A percentile compares a stretch with the other conserved stretches of the same genome.
phyloP scores from a whole-genome alignment of 257 asterid species.

The Cinchona pubescens region DNA sequence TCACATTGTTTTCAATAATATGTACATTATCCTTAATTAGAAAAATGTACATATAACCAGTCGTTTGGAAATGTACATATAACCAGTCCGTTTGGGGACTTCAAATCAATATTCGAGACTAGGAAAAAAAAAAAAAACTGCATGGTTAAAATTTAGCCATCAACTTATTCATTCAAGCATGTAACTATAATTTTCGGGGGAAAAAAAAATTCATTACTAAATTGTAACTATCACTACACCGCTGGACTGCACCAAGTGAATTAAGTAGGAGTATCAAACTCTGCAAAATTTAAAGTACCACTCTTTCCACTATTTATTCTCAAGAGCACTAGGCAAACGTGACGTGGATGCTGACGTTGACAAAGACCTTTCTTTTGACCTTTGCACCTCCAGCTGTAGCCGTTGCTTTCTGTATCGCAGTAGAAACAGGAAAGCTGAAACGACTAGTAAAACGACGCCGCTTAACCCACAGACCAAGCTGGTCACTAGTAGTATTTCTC shows the following conservation, averaged over 20 bases:
- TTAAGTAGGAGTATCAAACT: neutral
- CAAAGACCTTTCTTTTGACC: constrained; percentile 4
- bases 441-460: constrained; percentile 61
- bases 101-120: too few relatives aligned
- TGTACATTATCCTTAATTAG: too few relatives aligned
- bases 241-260: neutral
- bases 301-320: neutral
- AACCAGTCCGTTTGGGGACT: too few relatives aligned
- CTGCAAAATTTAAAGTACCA: neutral
- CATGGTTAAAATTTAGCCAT: neutral
- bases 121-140: neutral
- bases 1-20: too few relatives aligned
- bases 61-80: too few relatives aligned
- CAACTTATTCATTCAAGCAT: neutral
- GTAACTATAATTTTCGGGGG: neutral
- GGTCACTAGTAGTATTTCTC: constrained; percentile 43
- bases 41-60: too few relatives aligned
- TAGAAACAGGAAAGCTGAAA: constrained; percentile 47
- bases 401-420: constrained; percentile 37
- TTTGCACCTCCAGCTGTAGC: constrained; percentile 2
- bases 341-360: constrained; percentile 23
- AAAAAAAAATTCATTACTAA: neutral
- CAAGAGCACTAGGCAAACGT: neutral
- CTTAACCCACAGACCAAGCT: constrained; percentile 62
- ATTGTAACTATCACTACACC: neutral